Percentiles rank a stretch among this genome's conserved stretches.
phyloP scores from a whole-genome alignment of 768 basidiomycete species.

The Suillus spraguei region DNA sequence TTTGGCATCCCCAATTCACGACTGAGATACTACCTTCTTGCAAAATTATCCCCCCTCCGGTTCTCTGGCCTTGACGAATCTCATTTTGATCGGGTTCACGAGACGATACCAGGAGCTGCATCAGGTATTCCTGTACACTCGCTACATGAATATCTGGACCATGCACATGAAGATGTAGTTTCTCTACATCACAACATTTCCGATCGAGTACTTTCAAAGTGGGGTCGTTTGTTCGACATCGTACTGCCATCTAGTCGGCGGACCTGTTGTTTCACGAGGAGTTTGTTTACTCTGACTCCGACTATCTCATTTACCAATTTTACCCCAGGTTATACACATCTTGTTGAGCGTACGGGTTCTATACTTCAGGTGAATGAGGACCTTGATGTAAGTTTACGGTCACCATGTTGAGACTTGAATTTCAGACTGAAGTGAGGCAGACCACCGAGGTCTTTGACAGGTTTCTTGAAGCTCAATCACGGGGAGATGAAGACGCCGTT shows the following conservation, averaged over 20 bases:
- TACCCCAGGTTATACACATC: conserved; percentile 64
- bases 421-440: conserved; percentile 37
- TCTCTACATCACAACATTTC: conserved; percentile 45
- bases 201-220: conserved; percentile 66
- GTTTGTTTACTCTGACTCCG: conserved; percentile 34
- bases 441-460: conserved; percentile 59
- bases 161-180: conserved; percentile 15
- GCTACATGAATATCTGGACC: conserved; percentile 20
- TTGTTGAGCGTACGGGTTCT: conserved; percentile 79
- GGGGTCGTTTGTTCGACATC: conserved; percentile 83
- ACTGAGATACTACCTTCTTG: conserved; percentile 78
- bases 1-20: conserved; percentile 84
- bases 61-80: conserved; percentile 34
- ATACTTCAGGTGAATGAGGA: conserved; percentile 71
- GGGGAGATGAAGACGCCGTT: conserved; percentile 46
- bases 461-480: conserved; percentile 50
- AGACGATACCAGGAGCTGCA: conserved; percentile 51
- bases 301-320: background rate
- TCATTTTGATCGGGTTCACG: conserved; percentile 38
- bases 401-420: background rate
- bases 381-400: conserved; percentile 53
- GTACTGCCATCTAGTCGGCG: conserved; percentile 61
- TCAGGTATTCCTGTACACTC: background rate
- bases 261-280: conserved; percentile 83
- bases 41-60: conserved; percentile 47